Base-by-base conservation (phyloP, 2,329 filamentous ascomycete species). In the Ophiognomonia clavigignenti-juglandacearum region DNA sequence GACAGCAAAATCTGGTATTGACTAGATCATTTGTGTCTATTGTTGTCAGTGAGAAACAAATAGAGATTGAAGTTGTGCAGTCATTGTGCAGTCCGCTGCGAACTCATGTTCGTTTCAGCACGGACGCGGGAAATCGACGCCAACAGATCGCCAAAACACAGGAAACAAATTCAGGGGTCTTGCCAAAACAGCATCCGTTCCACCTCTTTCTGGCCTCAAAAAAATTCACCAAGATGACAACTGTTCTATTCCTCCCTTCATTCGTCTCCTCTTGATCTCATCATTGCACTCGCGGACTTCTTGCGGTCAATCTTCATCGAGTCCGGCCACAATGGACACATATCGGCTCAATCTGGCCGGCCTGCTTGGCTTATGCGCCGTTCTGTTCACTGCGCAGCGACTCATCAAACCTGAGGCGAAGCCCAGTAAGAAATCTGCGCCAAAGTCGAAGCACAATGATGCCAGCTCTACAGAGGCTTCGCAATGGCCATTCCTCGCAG, bases 401-500 rank as follows among this genome's bases (percentile, higher is more conserved):
- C 47, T 50, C 34, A 18, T 24, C 8, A n/a, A 36, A 18, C 34
- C 42, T 22, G 18, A 39, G 5, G 20, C 16, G 18, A 13, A 18
- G n/a, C 26, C 45, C 3, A 31, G 14, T 7, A 44, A 52, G 35
- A 2, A 20, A 1, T 11, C 32, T 11, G 20, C 14, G 14, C 31
- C 11, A 2, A 32, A 22, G 6, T 34, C 38, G 8, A 45, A 22
- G 0, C 7, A n/a, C 24, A 50, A 19, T 42, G 27, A 7, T 13
- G 39, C 13, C 20, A 16, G 22, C 50, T 18, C n/a, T 32, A 19
- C 34, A 14, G 48, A 48, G 9, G 53, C 39, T 10, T 59, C 59
- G 1, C 58, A 61, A 42, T 53, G 55, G 53, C 51, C 62, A 8
- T 72, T 72, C 55, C 59, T 70, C 20, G 50, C 56, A 13, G 72